Base-by-base conservation (phyloP, 2,329 filamentous ascomycete species). In the Hymenoscyphus scutula region DNA sequence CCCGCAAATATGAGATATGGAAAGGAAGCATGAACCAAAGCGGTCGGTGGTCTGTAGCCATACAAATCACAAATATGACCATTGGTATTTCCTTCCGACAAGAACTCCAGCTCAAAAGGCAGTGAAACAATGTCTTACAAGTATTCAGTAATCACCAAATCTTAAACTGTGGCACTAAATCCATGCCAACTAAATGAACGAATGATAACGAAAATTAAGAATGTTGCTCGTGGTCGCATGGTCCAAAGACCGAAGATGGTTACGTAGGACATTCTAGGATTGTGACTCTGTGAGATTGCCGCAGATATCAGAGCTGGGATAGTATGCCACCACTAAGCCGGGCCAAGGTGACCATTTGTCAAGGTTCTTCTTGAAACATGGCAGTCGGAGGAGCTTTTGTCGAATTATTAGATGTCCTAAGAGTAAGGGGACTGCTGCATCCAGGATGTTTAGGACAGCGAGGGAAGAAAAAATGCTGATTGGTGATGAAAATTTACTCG, bases 171-270 rank as follows among this genome's bases (percentile, higher is more conserved):
- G 13, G 53, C 53, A 23, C 15, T 32, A 15, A 32, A 56, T 4
- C 53, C 53, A 34, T 34, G 29, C 53, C 53, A 56, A 25, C 53
- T 29, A 11, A 37, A 29, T 7, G 11, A 34, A 13, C 19, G 13
- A 7, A 56, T 30, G 29, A 56, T 56, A 29, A 56, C 13, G 8
- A 56, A 32, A 15, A 34, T 23, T 19, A 56, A 37, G 25, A 56
- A 56, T n/a, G 53, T 56, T 2, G 27, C n/a, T 30, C 53, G 25
- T 23, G 53, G 53, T 37, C 53, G 53, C 53, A 56, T 56, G 2
- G 53, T 56, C 53, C 29, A 56, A 10, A 56, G 25, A 23, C 30
- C 53, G 8, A 30, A 34, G 15, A 56, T 56, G 30, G 30, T 17
- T 25, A 29, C 53, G 53, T n/a, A 56, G 8, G 23, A 19, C 30